Evolutionary conservation across 2,329 filamentous ascomycete species (phyloP).

Genomic region (Aspergillus fumigatiaffinis): DNA sequence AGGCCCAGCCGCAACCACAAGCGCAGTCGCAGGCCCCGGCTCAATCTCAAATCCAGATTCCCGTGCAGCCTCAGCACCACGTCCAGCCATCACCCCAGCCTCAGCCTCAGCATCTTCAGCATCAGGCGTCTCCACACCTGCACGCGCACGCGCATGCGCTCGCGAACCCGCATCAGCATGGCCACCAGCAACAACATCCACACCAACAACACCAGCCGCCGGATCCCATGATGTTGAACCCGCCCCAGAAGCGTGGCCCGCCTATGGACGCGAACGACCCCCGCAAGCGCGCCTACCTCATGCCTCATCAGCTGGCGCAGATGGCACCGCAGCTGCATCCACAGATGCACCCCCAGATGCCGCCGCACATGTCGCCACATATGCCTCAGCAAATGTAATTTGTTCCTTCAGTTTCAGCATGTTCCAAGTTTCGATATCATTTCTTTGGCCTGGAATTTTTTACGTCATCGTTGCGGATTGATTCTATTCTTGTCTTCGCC

Average conservation of each 20-base stretch:
- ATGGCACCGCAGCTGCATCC: not conserved
- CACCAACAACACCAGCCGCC: not conserved
- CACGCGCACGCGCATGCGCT: not conserved
- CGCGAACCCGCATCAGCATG: not conserved
- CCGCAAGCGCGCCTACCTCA: slow-evolving; percentile 18
- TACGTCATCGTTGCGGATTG: not conserved
- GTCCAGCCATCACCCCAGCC: not conserved
- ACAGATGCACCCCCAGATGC: not conserved
- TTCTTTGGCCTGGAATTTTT: not conserved
- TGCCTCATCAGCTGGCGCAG: slow-evolving; percentile 14
- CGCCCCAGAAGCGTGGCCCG: slow-evolving; percentile 14
- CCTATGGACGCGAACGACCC: slow-evolving; percentile 16
- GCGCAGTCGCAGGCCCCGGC: slow-evolving; percentile 11
- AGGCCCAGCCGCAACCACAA: slow-evolving; percentile 15
- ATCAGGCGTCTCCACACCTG: slow-evolving; percentile 5
- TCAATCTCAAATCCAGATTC: slow-evolving; percentile 3
- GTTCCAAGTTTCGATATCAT: not conserved
- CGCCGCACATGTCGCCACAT: not conserved
- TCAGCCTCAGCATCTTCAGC: slow-evolving; percentile 7
- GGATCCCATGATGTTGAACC: slow-evolving; percentile 17
- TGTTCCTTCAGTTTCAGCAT: not conserved
- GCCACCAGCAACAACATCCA: not conserved
- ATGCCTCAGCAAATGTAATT: slow-evolving; percentile 14
- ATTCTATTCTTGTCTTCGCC: not conserved
- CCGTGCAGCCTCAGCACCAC: not conserved